Percentiles rank a stretch among this genome's conserved stretches.
Evolutionary conservation across 495 filamentous ascomycete genomes (phyloP).

Genomic region (Aspergillus baeticus): DNA sequence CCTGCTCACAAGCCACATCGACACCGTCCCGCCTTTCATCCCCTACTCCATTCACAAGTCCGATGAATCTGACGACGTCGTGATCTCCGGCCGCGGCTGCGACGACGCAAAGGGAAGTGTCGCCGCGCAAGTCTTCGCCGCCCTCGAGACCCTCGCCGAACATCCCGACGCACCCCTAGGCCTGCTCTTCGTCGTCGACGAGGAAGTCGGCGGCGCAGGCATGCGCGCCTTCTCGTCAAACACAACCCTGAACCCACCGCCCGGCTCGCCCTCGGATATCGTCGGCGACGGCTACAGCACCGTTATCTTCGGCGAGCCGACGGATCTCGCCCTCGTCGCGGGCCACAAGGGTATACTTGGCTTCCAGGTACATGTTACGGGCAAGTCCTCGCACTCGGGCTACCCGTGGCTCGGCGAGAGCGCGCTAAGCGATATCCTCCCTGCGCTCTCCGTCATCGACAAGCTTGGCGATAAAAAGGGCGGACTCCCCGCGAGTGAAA

Average conservation of each 20-base stretch:
- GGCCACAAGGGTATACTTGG: constrained; percentile 84
- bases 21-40: constrained; percentile 68
- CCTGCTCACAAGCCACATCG: constrained; percentile 75
- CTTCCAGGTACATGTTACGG: constrained; percentile 62
- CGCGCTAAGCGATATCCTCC: constrained; percentile 72
- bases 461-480: constrained; percentile 48
- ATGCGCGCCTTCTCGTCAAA: constrained; percentile 60
- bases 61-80: constrained; percentile 35
- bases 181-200: constrained; percentile 87
- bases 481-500: constrained; percentile 67
- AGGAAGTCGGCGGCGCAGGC: constrained; percentile 80
- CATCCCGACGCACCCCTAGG: constrained; percentile 50
- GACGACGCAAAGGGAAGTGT: constrained; percentile 92
- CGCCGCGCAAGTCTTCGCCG: constrained; percentile 71
- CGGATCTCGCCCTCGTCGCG: constrained; percentile 77
- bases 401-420: constrained; percentile 84
- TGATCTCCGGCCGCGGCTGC: constrained; percentile 72
- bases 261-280: constrained; percentile 18
- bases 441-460: constrained; percentile 62
- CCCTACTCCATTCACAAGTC: constrained; percentile 38
- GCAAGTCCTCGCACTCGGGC: constrained; percentile 82
- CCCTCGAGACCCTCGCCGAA: constrained; percentile 55
- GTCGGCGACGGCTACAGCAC: constrained; percentile 48
- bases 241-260: constrained; percentile 34
- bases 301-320: constrained; percentile 89